These are phyloP conservation scores for Colletotrichum sp. DNA, from an alignment of 2,329 filamentous ascomycete species.

Conservation along the genomic window DNA sequence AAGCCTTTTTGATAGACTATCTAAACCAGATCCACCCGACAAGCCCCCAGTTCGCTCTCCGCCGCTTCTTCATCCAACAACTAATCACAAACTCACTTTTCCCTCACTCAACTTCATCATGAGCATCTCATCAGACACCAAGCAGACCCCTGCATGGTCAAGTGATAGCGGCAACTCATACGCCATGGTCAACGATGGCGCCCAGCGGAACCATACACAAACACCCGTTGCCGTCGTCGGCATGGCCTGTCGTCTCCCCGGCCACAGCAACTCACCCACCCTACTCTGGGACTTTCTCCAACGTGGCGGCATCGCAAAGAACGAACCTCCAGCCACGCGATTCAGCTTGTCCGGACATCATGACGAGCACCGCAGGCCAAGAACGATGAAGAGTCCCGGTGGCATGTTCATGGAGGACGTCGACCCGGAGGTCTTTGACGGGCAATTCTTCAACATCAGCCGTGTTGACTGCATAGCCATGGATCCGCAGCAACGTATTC, in stretches of 20 bases:
- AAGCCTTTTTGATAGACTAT: background rate
- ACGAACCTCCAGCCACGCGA: slow-evolving; percentile 27
- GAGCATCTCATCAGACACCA: background rate
- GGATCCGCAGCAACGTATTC: slow-evolving; percentile 55
- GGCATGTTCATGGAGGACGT: slow-evolving; percentile 38
- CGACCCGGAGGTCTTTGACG: slow-evolving; percentile 33
- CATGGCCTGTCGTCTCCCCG: slow-evolving; percentile 46
- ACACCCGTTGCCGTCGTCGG: slow-evolving; percentile 46
- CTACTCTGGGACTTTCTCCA: slow-evolving; percentile 42
- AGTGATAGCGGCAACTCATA: background rate
- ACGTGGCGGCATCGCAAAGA: slow-evolving; percentile 33
- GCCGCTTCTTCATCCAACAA: background rate
- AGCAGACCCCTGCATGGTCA: background rate
- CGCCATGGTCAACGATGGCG: background rate
- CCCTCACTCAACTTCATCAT: background rate
- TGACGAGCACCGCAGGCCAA: slow-evolving; percentile 37
- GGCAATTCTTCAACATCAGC: slow-evolving; percentile 39
- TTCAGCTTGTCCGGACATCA: slow-evolving; percentile 40
- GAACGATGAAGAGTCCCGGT: slow-evolving; percentile 36
- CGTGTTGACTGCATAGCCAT: slow-evolving; percentile 56
- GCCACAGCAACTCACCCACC: slow-evolving; percentile 33
- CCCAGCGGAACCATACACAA: background rate
- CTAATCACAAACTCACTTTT: background rate
- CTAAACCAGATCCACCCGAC: background rate
- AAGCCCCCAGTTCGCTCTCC: background rate